Evolutionary conservation across 2,329 filamentous ascomycete species (phyloP), one percentile per base, ranked within the genome.

Genomic region (Colletotrichum ledebouriae): DNA sequence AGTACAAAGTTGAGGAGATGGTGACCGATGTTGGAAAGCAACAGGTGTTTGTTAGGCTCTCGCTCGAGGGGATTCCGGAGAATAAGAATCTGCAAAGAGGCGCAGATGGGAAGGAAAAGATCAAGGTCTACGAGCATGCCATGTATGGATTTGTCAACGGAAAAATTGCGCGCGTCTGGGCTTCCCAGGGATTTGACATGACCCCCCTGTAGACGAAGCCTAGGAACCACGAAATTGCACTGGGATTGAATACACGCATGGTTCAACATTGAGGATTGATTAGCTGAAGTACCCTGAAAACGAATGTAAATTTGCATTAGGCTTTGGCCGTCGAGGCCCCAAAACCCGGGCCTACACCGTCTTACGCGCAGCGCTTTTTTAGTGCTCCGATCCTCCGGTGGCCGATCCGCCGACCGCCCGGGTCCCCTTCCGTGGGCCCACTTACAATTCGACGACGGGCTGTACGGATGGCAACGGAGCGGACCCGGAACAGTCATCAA

Each of bases 21-120:
- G 59, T 63, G 12, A 15, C 47, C 34, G 63, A 67, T 7, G 37
- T n/a, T 13, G 52, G 44, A 17, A 67, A 50, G 44, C 64, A 67
- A 42, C 64, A 58, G 42, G 33, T 67, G 1, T 52, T 52, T 15
- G 44, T 63, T 7, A 47, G 64, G 42, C 59, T 67, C 2, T 41
- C 59, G 2, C 44, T 67, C 20, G 37, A 50, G 37, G 64, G 64
- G 1, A 58, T 63, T 4, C 50, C 59, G 6, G 44, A 63, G 59
- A 63, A 67, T 3, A 44, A 57, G 44, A 49, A 34, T 3, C 50
- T 67, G 6, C 59, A 57, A 34, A 63, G 7, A 10, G 64, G 44
- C 1, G 20, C 44, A 0, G 47, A 61, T 6, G 29, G 50, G 34
- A n/a, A 55, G 5, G 52, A 29, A 6, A n/a, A 37, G 2, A 34